These are phyloP conservation scores for Styphnolobium japonicum DNA, from an alignment of 306 rosid species.

Conservation along the genomic window DNA sequence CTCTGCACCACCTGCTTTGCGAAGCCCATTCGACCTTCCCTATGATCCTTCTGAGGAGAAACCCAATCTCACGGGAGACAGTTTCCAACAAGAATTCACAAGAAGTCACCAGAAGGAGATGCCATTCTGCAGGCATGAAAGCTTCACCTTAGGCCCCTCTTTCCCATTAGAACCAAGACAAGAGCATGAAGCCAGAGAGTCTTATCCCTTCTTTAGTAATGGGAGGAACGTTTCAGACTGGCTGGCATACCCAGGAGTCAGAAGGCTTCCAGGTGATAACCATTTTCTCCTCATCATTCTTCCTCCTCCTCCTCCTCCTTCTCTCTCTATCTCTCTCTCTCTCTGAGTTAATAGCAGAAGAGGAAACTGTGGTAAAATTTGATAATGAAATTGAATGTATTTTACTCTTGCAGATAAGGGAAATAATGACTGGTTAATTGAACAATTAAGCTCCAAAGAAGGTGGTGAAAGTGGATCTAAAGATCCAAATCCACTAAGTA, in stretches of 20 bases:
- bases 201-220: not conserved
- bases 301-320: too few relatives aligned
- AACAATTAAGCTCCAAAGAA: conserved; percentile 31
- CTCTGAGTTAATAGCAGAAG: not conserved
- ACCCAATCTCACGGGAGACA: conserved; percentile 63
- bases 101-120: conserved; percentile 40
- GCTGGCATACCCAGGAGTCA: conserved; percentile 30
- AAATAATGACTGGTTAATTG: conserved; percentile 39
- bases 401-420: conserved; percentile 47
- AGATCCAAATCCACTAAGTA: conserved; percentile 15
- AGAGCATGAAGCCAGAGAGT: not conserved
- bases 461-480: conserved; percentile 18
- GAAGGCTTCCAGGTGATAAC: conserved; percentile 41
- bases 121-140: conserved; percentile 57
- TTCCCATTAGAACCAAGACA: conserved; percentile 16
- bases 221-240: conserved; percentile 27
- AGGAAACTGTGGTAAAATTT: not conserved
- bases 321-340: not conserved
- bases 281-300: not conserved
- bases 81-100: conserved; percentile 62
- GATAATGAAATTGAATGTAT: conserved; percentile 4
- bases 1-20: conserved; percentile 75
- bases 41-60: conserved; percentile 75
- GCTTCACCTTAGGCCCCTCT: conserved; percentile 51
- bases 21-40: conserved; percentile 84